These are phyloP conservation scores for Xylariaceae sp. DNA, from an alignment of 2,329 filamentous ascomycete species.

Conservation along the genomic window DNA sequence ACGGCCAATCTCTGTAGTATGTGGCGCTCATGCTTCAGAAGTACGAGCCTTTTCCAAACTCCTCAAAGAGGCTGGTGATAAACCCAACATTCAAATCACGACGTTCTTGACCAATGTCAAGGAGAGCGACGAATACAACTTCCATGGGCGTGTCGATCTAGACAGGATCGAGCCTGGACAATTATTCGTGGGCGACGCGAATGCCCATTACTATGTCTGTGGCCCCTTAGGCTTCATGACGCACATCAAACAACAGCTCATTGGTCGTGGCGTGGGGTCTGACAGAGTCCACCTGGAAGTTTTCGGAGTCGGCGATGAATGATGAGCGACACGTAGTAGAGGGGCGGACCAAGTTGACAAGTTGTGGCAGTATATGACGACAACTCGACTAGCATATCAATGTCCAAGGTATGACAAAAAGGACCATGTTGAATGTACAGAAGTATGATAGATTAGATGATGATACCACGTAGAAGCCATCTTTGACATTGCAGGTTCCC, in stretches of 20 bases:
- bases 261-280: conserved; percentile 53
- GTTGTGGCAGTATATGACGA: no score
- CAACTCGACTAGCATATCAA: no score
- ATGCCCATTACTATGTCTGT: conserved; percentile 68
- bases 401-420: no score
- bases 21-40: conserved; percentile 52
- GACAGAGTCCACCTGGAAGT: conserved; percentile 65
- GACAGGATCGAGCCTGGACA: conserved; percentile 48
- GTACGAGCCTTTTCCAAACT: conserved; percentile 55
- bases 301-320: conserved; percentile 49
- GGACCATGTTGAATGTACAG: no score
- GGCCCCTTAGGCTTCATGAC: conserved; percentile 71
- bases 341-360: no score
- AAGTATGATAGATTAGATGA: no score
- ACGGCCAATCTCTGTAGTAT: conserved; percentile 60
- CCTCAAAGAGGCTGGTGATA: conserved; percentile 41
- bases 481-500: no score
- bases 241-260: conserved; percentile 52
- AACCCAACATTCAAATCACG: conserved; percentile 47
- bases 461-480: no score
- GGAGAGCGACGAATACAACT: conserved; percentile 55
- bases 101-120: conserved; percentile 57
- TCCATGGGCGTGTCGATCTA: conserved; percentile 59
- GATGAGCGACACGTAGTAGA: no score
- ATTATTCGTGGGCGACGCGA: conserved; percentile 53